A percentile compares a stretch with the other conserved stretches of the same genome.
phyloP scores from a whole-genome alignment of 495 filamentous ascomycete genomes.

The Penicillium bovifimosum region DNA sequence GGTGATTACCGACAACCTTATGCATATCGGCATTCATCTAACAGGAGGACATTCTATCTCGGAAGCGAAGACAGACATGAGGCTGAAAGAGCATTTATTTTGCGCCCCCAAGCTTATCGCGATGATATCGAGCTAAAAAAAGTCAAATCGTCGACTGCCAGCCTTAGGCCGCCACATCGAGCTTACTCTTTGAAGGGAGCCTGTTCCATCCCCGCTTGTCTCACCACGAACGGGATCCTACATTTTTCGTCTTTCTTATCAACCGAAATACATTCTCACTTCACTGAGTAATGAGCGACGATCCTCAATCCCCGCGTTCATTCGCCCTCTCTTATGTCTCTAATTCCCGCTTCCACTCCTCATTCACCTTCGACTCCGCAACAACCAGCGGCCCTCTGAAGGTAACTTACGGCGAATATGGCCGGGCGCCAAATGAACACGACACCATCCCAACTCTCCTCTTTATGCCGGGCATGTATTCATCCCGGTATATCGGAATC shows the following conservation, averaged over 20 bases:
- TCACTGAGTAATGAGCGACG: background rate
- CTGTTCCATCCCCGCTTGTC: background rate
- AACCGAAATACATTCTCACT: background rate
- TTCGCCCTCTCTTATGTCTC: constrained; percentile 19
- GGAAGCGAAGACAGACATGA: no score
- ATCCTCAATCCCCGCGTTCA: constrained; percentile 4
- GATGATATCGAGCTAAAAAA: background rate
- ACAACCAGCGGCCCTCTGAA: constrained; percentile 17
- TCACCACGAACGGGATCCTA: background rate
- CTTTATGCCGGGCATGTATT: constrained; percentile 33
- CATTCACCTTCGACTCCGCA: constrained; percentile 16
- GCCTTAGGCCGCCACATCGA: background rate
- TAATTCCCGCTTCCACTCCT: constrained; percentile 23
- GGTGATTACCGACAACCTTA: no score
- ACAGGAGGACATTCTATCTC: no score
- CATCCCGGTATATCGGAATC: constrained; percentile 28
- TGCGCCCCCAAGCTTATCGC: no score
- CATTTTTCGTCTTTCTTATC: background rate
- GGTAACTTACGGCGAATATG: constrained; percentile 26
- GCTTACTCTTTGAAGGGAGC: background rate
- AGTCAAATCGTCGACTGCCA: background rate
- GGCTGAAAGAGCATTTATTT: no score
- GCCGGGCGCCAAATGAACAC: background rate
- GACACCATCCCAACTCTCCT: constrained; percentile 17
- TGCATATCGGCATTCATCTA: no score